Evolutionary conservation across 2,329 filamentous ascomycete genomes (phyloP).

Genomic region (Monosporascus sp.): DNA sequence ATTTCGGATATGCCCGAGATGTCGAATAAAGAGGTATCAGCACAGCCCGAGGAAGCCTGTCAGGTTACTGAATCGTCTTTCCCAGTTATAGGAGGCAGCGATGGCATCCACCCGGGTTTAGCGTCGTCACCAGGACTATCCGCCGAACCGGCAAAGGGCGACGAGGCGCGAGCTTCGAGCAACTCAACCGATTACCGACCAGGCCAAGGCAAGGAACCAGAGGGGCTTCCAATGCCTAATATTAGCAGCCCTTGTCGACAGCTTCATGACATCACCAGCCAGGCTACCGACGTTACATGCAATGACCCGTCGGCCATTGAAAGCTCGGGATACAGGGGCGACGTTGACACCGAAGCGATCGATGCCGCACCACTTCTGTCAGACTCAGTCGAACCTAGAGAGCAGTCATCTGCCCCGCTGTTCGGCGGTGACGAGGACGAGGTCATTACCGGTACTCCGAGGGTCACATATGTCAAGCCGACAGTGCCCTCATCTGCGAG

Average conservation of each 20-base stretch:
- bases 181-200: conserved; percentile 12
- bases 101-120: neutral
- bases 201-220: conserved; percentile 12
- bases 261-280: conserved; percentile 19
- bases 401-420: conserved; percentile 12
- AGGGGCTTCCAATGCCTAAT: conserved; percentile 15
- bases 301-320: conserved; percentile 4
- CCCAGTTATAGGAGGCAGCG: neutral
- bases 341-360: conserved; percentile 1
- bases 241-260: conserved; percentile 25
- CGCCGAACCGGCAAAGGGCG: neutral
- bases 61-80: neutral
- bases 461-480: conserved; percentile 25
- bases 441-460: conserved; percentile 19
- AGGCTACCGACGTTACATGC: conserved; percentile 9
- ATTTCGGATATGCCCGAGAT: neutral
- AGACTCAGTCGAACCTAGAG: neutral
- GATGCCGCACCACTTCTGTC: conserved; percentile 1
- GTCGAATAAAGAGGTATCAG: neutral
- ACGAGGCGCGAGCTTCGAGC: conserved; percentile 2
- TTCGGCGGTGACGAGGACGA: conserved; percentile 12
- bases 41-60: neutral
- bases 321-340: conserved; percentile 1
- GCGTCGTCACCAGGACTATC: neutral
- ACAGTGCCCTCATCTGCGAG: conserved; percentile 30